These are phyloP conservation scores for Oryza meyeriana DNA, from an alignment of 176 grass and related monocot genomes.

Conservation along the genomic window DNA sequence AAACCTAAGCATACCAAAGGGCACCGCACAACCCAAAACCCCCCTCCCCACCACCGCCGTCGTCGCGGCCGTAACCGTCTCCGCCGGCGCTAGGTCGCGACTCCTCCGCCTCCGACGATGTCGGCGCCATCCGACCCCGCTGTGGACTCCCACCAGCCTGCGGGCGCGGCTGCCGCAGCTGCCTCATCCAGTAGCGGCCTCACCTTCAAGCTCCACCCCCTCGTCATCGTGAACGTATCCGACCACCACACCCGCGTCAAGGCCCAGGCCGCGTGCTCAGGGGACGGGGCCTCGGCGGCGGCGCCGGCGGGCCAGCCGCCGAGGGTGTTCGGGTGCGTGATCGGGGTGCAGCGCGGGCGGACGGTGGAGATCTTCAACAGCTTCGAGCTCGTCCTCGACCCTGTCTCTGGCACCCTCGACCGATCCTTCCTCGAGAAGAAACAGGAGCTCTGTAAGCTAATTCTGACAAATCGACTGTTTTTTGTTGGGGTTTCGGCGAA, in stretches of 20 bases:
- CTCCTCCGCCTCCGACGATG: conserved; percentile 35
- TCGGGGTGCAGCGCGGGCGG: conserved; percentile 89
- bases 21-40: conserved; percentile 20
- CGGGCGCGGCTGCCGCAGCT: conserved; percentile 14
- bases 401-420: conserved; percentile 69
- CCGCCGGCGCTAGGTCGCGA: conserved; percentile 37
- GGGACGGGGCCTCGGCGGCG: conserved; percentile 21
- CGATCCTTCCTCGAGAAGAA: conserved; percentile 98
- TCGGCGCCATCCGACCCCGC: conserved; percentile 37
- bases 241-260: conserved; percentile 98
- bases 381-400: conserved; percentile 97
- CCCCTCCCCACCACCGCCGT: background rate
- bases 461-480: background rate
- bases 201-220: conserved; percentile 97
- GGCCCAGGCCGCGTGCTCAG: conserved; percentile 60
- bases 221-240: conserved; percentile 98
- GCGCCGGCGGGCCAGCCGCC: conserved; percentile 4
- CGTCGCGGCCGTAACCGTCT: conserved; percentile 1
- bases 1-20: conserved; percentile 25
- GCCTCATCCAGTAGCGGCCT: conserved; percentile 84
- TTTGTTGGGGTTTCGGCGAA: conserved; percentile 4
- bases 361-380: conserved; percentile 99
- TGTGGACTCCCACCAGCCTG: background rate
- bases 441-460: conserved; percentile 84
- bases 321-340: conserved; percentile 92